Evolutionary conservation across 192 early-diverging fungal genomes (phyloP), one percentile per base, ranked within the genome.

Genomic region (Paraglomus occultum): DNA sequence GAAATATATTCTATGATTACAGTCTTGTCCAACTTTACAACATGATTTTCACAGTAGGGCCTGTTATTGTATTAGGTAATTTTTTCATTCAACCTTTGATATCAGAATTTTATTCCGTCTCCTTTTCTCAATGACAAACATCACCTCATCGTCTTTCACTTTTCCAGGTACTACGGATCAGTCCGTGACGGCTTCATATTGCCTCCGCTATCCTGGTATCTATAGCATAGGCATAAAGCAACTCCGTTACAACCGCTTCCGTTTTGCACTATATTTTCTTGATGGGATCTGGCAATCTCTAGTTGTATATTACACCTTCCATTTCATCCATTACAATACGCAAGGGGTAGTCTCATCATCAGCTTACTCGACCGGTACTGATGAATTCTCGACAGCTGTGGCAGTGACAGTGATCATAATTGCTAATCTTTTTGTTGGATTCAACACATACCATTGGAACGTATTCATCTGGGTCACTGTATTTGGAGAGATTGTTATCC

Each of bases 241-340:
- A 71, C 81, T 82, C 47, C 84, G 94, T 18, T 97, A 91, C 73
- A 93, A 85, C 60, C 89, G 90, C 79, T 82, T 79, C 67, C 84
- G 92, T 49, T 99, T 96, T 73, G 93, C 89, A 81, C 48, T 87
- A 57, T 98, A 93, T 73, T 88, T 95, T 70, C 39, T 90, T 12
- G 94, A 99, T 72, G 96, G 90, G 31, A 76, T 98, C 22, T 99
- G 92, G 85, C 95, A 98, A 80, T 96, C 94, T 5, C 71, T 94
- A 10, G 85, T 96, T 11, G 91, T 91, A 53, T 99, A 86, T 75
- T 93, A 92, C 74, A 84, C 84, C 40, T 89, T 88, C 71, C 84
- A 88, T 51, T 72, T 88, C 42, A 83, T 88, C 48, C 84, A 81
- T 39, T 85, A 87, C 65, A 50, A 67, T 18, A 74, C 84, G 1